A percentile compares a stretch with the other conserved stretches of the same genome.
Evolutionary conservation across 495 filamentous ascomycete species (phyloP).

Genomic region (Talaromyces stipitatus): DNA sequence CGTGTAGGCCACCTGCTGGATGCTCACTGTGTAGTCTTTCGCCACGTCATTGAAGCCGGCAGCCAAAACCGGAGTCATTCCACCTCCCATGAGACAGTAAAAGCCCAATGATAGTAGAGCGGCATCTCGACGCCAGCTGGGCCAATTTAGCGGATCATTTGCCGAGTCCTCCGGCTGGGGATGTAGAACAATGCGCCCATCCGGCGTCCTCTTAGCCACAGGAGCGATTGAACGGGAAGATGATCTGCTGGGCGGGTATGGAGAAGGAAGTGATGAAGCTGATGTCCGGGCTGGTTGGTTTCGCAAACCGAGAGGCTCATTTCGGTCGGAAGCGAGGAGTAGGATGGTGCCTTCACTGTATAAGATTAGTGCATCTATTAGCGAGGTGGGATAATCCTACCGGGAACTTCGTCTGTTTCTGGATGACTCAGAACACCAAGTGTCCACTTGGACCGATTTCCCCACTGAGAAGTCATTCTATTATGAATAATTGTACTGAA

Average conservation of each 20-base stretch:
- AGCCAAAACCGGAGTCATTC: slow-evolving; percentile 85
- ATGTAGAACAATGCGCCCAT: slow-evolving; percentile 82
- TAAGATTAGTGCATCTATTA: slow-evolving; percentile 5
- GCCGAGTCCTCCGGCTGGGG: slow-evolving; percentile 86
- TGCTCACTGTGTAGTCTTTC: slow-evolving; percentile 57
- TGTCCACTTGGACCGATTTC: slow-evolving; percentile 53
- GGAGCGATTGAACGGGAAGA: slow-evolving; percentile 26
- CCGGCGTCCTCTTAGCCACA: slow-evolving; percentile 65
- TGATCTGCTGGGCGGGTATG: slow-evolving; percentile 40
- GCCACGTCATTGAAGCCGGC: slow-evolving; percentile 86
- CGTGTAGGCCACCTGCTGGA: slow-evolving; percentile 74
- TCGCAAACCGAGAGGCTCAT: slow-evolving; percentile 73
- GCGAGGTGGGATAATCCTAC: slow-evolving; percentile 32
- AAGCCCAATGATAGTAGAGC: slow-evolving; percentile 80
- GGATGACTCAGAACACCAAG: slow-evolving; percentile 80
- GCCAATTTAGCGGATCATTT: slow-evolving; percentile 95
- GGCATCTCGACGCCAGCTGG: slow-evolving; percentile 69
- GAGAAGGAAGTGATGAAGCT: slow-evolving; percentile 61
- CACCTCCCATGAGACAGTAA: slow-evolving; percentile 88
- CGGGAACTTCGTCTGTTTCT: slow-evolving; percentile 85
- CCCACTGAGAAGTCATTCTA: neutral
- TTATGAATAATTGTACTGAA: neutral
- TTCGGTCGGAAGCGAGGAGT: slow-evolving; percentile 64
- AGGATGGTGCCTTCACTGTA: slow-evolving; percentile 62
- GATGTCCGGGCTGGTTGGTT: slow-evolving; percentile 70